phyloP scores from a whole-genome alignment of 768 basidiomycete genomes.

The Kwoniella sp. region DNA sequence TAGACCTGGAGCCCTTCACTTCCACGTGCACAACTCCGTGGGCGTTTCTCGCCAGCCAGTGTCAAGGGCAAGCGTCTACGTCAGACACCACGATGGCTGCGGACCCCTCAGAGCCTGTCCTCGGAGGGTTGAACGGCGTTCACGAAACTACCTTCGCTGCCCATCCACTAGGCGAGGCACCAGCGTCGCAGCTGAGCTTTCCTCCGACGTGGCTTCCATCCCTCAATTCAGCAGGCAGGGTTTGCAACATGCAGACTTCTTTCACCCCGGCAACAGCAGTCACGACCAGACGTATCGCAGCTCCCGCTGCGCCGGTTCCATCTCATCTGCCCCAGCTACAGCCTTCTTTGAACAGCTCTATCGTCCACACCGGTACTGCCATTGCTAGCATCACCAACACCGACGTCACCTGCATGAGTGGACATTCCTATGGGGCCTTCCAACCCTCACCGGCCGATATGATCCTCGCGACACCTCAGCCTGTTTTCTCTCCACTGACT shows the following conservation, averaged over 20 bases:
- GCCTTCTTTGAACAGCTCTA: not conserved
- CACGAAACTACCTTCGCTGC: not conserved
- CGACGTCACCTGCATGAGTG: not conserved
- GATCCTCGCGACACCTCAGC: not conserved
- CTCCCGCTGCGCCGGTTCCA: slow-evolving; percentile 24
- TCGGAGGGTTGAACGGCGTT: not conserved
- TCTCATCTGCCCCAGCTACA: slow-evolving; percentile 3
- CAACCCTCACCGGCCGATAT: not conserved
- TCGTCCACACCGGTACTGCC: not conserved
- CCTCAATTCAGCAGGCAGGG: not conserved
- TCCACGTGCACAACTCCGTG: slow-evolving; percentile 20
- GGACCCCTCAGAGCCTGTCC: not conserved
- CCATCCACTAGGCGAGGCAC: not conserved
- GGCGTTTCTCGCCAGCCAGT: too few species aligned
- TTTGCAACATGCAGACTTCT: too few species aligned
- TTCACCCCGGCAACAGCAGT: not conserved
- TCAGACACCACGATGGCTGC: too few species aligned
- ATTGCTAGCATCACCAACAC: not conserved
- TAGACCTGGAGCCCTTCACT: slow-evolving; percentile 26
- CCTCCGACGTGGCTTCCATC: not conserved
- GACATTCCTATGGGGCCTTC: not conserved
- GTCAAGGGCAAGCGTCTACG: too few species aligned
- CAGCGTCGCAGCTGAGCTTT: not conserved
- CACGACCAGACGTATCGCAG: slow-evolving; percentile 15
- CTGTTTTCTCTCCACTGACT: not conserved